Evolutionary conservation across 176 grass and related monocot genomes (phyloP).

Genomic region (Carex cristatella): DNA sequence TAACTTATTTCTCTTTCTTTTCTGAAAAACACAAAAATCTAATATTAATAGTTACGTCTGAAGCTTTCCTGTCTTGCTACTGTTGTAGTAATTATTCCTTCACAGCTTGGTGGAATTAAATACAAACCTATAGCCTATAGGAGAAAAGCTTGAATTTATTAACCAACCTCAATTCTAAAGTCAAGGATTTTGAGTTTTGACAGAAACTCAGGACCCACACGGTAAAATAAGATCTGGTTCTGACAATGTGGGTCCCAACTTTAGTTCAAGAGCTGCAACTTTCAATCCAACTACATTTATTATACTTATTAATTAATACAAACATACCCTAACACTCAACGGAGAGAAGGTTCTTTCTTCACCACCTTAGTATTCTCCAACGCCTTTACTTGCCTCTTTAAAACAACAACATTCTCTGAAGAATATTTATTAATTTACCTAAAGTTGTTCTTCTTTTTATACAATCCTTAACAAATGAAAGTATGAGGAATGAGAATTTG

Average conservation of each 20-base stretch:
- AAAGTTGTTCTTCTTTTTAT: not conserved
- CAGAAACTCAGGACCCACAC: conserved; percentile 14
- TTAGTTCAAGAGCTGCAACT: not conserved
- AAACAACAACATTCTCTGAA: not conserved
- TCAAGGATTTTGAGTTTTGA: not conserved
- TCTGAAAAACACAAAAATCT: not conserved
- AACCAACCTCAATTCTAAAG: not conserved
- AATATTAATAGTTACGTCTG: not conserved
- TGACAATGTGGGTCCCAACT: conserved; percentile 2
- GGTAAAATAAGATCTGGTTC: not conserved
- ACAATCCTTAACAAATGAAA: not conserved
- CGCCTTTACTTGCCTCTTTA: not conserved
- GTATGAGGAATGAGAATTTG: not conserved
- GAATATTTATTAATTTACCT: not conserved
- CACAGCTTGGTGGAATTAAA: not conserved
- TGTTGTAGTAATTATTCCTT: conserved; percentile 10
- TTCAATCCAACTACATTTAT: conserved; percentile 4
- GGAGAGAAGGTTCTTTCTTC: conserved; percentile 24
- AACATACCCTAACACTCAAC: not conserved
- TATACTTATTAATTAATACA: not conserved
- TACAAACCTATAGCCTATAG: not conserved
- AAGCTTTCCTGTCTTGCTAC: conserved; percentile 3
- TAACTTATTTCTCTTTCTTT: not conserved
- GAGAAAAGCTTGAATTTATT: not conserved
- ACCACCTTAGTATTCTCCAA: conserved; percentile 14